These are phyloP conservation scores for Fistulinella prunicolor DNA, from an alignment of 768 basidiomycete species.

Conservation along the genomic window DNA sequence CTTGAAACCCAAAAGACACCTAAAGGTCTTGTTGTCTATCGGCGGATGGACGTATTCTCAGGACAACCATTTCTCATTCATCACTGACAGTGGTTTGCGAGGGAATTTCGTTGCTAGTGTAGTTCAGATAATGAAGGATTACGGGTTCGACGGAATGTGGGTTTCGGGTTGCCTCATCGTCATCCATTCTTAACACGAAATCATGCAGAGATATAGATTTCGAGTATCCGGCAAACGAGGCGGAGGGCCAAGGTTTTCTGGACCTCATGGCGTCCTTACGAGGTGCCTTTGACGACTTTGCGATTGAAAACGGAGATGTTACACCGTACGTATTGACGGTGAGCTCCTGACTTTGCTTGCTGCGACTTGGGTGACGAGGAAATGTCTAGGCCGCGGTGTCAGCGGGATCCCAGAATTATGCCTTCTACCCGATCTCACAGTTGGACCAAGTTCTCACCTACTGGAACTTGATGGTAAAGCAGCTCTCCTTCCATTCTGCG, in stretches of 20 bases:
- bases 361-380: not conserved
- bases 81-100: constrained; percentile 48
- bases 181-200: not conserved
- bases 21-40: constrained; percentile 52
- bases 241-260: constrained; percentile 65
- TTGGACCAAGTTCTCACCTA: constrained; percentile 66
- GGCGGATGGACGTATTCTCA: constrained; percentile 75
- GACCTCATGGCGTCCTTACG: constrained; percentile 62
- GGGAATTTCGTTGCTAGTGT: constrained; percentile 59
- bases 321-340: constrained; percentile 58
- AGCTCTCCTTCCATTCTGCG: not conserved
- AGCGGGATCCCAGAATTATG: constrained; percentile 59
- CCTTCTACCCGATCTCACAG: constrained; percentile 53
- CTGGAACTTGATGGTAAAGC: constrained; percentile 78
- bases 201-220: constrained; percentile 66
- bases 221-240: constrained; percentile 64
- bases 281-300: constrained; percentile 57
- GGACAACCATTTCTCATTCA: constrained; percentile 62
- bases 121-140: constrained; percentile 64
- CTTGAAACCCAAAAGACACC: constrained; percentile 29
- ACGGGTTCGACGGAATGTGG: constrained; percentile 78
- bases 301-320: constrained; percentile 55
- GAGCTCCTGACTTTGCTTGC: not conserved
- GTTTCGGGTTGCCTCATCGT: constrained; percentile 12
- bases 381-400: constrained; percentile 50